These are phyloP conservation scores for Vitis rupestris DNA, from an alignment of 164 flowering plant genomes.

Conservation along the genomic window DNA sequence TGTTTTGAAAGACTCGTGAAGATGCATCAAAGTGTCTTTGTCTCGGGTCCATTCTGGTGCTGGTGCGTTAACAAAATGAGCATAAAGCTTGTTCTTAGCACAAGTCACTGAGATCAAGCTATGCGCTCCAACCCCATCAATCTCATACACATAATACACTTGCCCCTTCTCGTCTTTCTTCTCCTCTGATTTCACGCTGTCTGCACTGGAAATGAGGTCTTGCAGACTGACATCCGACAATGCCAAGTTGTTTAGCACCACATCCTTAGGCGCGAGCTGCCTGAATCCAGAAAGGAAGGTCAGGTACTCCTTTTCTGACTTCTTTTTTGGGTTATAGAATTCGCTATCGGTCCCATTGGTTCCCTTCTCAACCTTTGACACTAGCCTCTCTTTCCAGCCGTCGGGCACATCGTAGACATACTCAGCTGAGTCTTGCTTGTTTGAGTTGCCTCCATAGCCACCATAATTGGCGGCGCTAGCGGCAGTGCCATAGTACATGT, in stretches of 20 bases:
- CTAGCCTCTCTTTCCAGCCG: slow-evolving; percentile 84
- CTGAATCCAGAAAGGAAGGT: slow-evolving; percentile 75
- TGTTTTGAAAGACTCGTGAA: slow-evolving; percentile 80
- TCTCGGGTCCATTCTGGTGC: slow-evolving; percentile 79
- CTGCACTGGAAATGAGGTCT: slow-evolving; percentile 70
- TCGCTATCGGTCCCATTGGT: slow-evolving; percentile 97
- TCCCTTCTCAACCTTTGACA: slow-evolving; percentile 91
- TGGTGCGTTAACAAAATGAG: slow-evolving; percentile 94
- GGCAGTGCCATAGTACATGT: slow-evolving; percentile 84
- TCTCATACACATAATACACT: slow-evolving; percentile 81
- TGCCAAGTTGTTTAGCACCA: slow-evolving; percentile 73
- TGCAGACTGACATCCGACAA: slow-evolving; percentile 81
- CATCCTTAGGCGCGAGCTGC: slow-evolving; percentile 72
- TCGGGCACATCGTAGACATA: slow-evolving; percentile 87
- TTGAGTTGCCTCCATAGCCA: slow-evolving; percentile 88
- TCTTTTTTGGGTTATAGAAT: slow-evolving; percentile 88
- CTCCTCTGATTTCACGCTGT: slow-evolving; percentile 62
- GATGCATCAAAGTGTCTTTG: slow-evolving; percentile 57
- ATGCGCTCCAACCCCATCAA: slow-evolving; percentile 62
- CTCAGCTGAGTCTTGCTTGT: slow-evolving; percentile 81
- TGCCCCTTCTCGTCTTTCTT: slow-evolving; percentile 77
- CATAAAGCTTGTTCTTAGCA: slow-evolving; percentile 83
- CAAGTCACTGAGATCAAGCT: slow-evolving; percentile 90
- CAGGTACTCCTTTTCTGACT: slow-evolving; percentile 76
- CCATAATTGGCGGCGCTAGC: slow-evolving; percentile 98